Evolutionary conservation across 1,284 basidiomycete species (phyloP).

Genomic region (Apiotrichum domesticum): DNA sequence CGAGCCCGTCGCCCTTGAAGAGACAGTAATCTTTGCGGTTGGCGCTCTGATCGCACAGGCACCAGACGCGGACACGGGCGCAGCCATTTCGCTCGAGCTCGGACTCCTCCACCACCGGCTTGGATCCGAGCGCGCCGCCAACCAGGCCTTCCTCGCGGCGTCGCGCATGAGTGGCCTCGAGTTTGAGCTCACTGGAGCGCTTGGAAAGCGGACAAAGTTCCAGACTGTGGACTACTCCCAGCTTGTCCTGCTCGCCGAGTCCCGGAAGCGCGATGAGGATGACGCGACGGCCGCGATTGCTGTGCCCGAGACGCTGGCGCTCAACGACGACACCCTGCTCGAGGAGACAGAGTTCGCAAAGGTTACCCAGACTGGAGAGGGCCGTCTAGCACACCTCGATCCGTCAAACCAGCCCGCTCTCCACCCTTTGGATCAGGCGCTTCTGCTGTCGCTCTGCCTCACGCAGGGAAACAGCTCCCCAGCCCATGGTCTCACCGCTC

Average conservation of each 20-base stretch:
- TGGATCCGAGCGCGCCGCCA: conserved; percentile 69
- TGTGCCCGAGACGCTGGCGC: conserved; percentile 68
- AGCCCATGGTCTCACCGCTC: conserved; percentile 73
- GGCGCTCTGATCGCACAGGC: conserved; percentile 49
- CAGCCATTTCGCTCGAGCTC: conserved; percentile 68
- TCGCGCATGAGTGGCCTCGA: conserved; percentile 70
- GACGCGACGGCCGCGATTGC: conserved; percentile 22
- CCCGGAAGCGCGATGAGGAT: conserved; percentile 52
- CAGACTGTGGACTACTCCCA: conserved; percentile 81
- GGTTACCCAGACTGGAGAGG: conserved; percentile 43
- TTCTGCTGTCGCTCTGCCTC: conserved; percentile 80
- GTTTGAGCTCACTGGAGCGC: conserved; percentile 87
- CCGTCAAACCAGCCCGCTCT: conserved; percentile 77
- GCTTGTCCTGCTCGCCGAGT: conserved; percentile 88
- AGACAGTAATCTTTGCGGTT: conserved; percentile 52
- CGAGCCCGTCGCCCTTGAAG: conserved; percentile 64
- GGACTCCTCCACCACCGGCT: conserved; percentile 69
- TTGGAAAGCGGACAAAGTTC: conserved; percentile 92
- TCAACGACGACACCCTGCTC: conserved; percentile 95
- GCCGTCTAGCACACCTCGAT: conserved; percentile 57
- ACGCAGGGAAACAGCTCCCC: conserved; percentile 84
- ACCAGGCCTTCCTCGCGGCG: conserved; percentile 71
- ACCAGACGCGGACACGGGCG: conserved; percentile 54
- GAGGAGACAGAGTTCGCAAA: conserved; percentile 86
- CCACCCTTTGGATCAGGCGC: conserved; percentile 83